Evolutionary conservation across 192 early-diverging fungal genomes (phyloP).

Genomic region (Jimgerdemannia flammicorona): DNA sequence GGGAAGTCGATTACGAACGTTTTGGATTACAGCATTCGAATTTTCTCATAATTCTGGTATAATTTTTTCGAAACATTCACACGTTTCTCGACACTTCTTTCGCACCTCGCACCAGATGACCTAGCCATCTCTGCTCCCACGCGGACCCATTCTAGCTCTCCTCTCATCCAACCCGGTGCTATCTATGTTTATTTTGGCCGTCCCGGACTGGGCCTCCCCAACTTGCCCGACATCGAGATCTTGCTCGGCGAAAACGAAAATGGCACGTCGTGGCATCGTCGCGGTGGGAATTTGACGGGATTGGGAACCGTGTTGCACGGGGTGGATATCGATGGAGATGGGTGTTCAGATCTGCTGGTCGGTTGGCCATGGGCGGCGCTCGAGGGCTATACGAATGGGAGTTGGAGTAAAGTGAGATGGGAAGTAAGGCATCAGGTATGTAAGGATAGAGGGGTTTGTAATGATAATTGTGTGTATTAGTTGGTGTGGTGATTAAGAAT

Average conservation of each 20-base stretch:
- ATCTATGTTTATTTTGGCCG: slow-evolving; percentile 1
- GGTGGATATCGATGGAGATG: slow-evolving; percentile 18
- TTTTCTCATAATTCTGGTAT: not conserved
- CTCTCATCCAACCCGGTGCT: not conserved
- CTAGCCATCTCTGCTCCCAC: slow-evolving; percentile 5
- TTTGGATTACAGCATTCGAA: not conserved
- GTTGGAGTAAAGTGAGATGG: not conserved
- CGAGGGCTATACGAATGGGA: slow-evolving; percentile 8
- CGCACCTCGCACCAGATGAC: not conserved
- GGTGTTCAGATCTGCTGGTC: slow-evolving; percentile 25
- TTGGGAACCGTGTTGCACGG: slow-evolving; percentile 11
- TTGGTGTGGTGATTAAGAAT: not conserved
- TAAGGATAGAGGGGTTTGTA: no score
- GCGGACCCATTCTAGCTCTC: not conserved
- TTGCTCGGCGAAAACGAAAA: not conserved
- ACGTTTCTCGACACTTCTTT: no score
- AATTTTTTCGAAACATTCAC: no score
- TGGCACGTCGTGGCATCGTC: not conserved
- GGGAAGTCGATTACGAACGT: not conserved
- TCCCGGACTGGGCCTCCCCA: not conserved
- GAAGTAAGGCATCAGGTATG: not conserved
- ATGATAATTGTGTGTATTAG: not conserved
- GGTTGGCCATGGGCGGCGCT: slow-evolving; percentile 25
- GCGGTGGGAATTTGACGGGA: slow-evolving; percentile 10
- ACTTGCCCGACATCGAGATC: slow-evolving; percentile 1